phyloP scores from a whole-genome alignment of 176 grass and related monocot genomes.

The Oryza rufipogon region DNA sequence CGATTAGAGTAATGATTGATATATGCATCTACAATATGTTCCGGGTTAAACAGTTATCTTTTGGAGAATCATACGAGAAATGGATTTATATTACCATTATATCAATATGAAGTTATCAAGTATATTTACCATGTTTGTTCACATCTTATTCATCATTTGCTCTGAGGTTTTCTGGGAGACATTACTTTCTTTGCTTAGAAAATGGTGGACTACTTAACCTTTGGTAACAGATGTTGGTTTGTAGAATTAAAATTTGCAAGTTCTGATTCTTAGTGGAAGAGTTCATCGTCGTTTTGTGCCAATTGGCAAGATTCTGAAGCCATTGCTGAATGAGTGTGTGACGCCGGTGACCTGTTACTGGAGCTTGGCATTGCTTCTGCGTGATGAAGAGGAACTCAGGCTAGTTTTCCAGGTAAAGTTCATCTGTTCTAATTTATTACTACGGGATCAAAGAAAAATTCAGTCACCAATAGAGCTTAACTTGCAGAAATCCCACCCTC shows the following conservation, averaged over 20 bases:
- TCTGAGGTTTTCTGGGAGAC: not conserved
- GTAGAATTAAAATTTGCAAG: constrained; percentile 20
- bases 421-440: not conserved
- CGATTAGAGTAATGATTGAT: constrained; percentile 4
- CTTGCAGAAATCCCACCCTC: constrained; percentile 73
- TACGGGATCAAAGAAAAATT: not conserved
- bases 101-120: not conserved
- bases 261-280: constrained; percentile 66
- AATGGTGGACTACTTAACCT: constrained; percentile 17
- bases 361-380: constrained; percentile 73
- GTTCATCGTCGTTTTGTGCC: constrained; percentile 66
- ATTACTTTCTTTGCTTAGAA: constrained; percentile 1
- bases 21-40: not conserved
- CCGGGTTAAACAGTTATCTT: constrained; percentile 8
- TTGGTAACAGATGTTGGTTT: constrained; percentile 2
- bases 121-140: constrained; percentile 2
- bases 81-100: constrained; percentile 12
- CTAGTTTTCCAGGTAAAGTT: constrained; percentile 79
- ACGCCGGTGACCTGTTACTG: constrained; percentile 80
- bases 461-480: constrained; percentile 23
- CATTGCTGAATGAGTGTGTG: constrained; percentile 72
- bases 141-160: not conserved
- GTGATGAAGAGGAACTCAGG: constrained; percentile 70
- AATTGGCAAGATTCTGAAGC: constrained; percentile 77
- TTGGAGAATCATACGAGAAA: constrained; percentile 7